Conservation (phyloP, 2,329 filamentous ascomycete genomes). For the Aureobasidium leucospermi region DNA sequence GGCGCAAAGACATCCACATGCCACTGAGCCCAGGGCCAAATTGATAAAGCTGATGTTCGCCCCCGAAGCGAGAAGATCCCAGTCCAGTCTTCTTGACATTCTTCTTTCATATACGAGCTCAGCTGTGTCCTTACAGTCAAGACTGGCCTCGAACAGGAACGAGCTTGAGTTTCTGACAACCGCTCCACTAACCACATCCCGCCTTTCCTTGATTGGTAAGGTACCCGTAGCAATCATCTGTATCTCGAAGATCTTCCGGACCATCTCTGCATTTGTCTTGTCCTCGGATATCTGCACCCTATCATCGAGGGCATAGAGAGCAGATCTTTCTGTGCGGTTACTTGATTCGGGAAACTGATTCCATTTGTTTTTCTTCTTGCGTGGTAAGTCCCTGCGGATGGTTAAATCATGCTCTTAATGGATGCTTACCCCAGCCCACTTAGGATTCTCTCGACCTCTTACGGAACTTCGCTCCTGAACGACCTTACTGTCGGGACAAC, state of each 20-base stretch:
- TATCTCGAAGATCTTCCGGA: constrained; percentile 6
- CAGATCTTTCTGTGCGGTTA: background rate
- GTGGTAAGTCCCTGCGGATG: background rate
- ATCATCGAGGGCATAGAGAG: constrained; percentile 2
- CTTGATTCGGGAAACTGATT: background rate
- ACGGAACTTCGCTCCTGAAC: background rate
- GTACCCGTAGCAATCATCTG: constrained; percentile 1
- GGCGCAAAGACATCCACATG: constrained; percentile 9
- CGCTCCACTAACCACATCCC: background rate
- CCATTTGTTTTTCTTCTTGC: constrained; percentile 2
- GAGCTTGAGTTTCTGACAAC: constrained; percentile 6
- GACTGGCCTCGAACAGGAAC: constrained; percentile 11
- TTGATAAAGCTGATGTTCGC: background rate
- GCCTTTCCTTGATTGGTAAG: constrained; percentile 1
- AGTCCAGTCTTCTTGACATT: constrained; percentile 7
- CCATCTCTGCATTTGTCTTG: background rate
- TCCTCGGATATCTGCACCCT: constrained; percentile 6
- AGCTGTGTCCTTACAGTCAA: constrained; percentile 5
- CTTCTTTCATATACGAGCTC: background rate
- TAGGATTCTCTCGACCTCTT: background rate
- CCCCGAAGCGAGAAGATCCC: background rate
- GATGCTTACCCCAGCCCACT: background rate
- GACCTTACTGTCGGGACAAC: background rate
- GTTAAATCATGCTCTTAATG: background rate
- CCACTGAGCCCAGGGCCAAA: background rate